Conservation (phyloP, 208 protist genomes). For the Trypanosoma rangeli region DNA sequence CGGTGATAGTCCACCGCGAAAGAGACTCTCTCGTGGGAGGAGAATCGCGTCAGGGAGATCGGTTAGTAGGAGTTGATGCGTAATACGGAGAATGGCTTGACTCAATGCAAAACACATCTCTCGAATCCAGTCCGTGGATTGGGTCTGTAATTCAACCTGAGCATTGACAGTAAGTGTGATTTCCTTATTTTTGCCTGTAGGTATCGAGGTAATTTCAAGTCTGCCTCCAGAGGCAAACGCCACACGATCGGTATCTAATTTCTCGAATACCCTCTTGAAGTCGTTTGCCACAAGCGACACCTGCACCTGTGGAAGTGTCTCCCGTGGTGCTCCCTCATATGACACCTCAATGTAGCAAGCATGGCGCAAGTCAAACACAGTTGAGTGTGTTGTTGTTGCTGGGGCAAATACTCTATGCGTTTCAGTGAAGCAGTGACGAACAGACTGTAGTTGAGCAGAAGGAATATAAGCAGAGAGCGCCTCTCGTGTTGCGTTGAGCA, state of each 20-base stretch:
- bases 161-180: constrained; percentile 39
- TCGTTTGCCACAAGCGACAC: constrained; percentile 37
- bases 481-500: constrained; percentile 60
- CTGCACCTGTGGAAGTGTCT: constrained; percentile 28
- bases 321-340: constrained; percentile 16
- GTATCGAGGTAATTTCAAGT: constrained; percentile 33
- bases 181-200: constrained; percentile 22
- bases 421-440: constrained; percentile 47
- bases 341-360: constrained; percentile 53
- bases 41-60: constrained; percentile 23
- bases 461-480: constrained; percentile 24
- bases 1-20: constrained; percentile 43
- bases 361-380: constrained; percentile 57
- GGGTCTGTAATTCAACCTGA: constrained; percentile 42
- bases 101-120: constrained; percentile 69
- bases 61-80: constrained; percentile 29
- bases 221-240: constrained; percentile 37
- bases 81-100: constrained; percentile 59
- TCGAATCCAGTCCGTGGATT: constrained; percentile 68
- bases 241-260: constrained; percentile 15
- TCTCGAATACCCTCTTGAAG: constrained; percentile 24
- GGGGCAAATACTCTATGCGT: constrained; percentile 59
- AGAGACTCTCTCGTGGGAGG: constrained; percentile 32
- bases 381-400: constrained; percentile 34
- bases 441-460: not conserved